phyloP scores from a whole-genome alignment of 2,329 filamentous ascomycete species.

The Periconia digitata region DNA sequence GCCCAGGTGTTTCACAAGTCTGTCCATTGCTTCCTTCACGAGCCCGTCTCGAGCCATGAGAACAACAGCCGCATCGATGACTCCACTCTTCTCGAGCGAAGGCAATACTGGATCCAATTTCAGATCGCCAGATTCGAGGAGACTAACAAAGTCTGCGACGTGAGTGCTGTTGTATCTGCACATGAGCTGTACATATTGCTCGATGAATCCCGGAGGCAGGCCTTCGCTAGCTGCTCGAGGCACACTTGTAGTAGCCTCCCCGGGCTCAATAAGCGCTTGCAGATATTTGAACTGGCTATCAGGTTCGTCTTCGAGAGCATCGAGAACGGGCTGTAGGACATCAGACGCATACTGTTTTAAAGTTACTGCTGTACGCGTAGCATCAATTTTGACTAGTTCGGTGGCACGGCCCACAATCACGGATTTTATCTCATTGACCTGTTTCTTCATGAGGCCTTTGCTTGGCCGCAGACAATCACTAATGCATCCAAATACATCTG shows the following conservation, averaged over 20 bases:
- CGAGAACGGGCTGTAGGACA: conserved; percentile 67
- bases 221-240: conserved; percentile 23
- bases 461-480: conserved; percentile 70
- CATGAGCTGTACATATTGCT: conserved; percentile 88
- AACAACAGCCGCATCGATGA: conserved; percentile 89
- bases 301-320: conserved; percentile 61
- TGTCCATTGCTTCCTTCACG: conserved; percentile 77
- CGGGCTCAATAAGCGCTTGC: conserved; percentile 71
- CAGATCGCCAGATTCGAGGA: conserved; percentile 75
- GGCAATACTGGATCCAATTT: conserved; percentile 79
- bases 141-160: conserved; percentile 81
- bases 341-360: conserved; percentile 64
- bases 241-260: conserved; percentile 33
- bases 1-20: conserved; percentile 77
- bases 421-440: conserved; percentile 69
- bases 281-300: conserved; percentile 77
- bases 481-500: conserved; percentile 77
- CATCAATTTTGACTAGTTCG: conserved; percentile 68
- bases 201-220: conserved; percentile 63
- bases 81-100: conserved; percentile 83
- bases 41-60: conserved; percentile 88
- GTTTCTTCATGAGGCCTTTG: conserved; percentile 66
- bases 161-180: conserved; percentile 80
- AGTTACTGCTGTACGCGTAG: conserved; percentile 64
- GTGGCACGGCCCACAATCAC: conserved; percentile 67